These are phyloP conservation scores for Globisporangium yorkense DNA, from an alignment of 352 stramenopile genomes.

Conservation along the genomic window DNA sequence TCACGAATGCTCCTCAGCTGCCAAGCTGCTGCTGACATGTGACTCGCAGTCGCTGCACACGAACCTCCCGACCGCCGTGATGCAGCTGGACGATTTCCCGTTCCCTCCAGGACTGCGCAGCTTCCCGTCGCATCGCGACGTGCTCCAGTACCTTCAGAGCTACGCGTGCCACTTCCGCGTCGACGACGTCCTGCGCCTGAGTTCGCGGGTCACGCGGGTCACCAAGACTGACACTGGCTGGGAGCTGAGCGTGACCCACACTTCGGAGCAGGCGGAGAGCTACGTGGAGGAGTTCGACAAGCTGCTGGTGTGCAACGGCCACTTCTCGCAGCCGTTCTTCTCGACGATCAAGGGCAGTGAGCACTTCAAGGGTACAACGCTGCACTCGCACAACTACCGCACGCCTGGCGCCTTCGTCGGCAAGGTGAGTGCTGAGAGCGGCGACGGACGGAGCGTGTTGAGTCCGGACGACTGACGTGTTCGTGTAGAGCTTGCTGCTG, in stretches of 20 bases:
- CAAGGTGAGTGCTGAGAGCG: conserved; percentile 19
- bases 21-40: neutral
- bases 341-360: conserved; percentile 47
- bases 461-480: neutral
- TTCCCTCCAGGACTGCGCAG: conserved; percentile 48
- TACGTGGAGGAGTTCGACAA: conserved; percentile 75
- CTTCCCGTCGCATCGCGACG: conserved; percentile 56
- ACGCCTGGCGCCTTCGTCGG: conserved; percentile 32
- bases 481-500: conserved; percentile 43
- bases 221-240: conserved; percentile 21
- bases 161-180: conserved; percentile 58
- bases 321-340: conserved; percentile 58
- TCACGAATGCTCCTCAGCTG: neutral
- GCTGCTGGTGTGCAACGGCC: conserved; percentile 71
- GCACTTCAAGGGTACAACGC: conserved; percentile 29
- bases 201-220: conserved; percentile 45
- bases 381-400: conserved; percentile 57
- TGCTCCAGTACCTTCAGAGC: conserved; percentile 64
- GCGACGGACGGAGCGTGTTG: too few relatives aligned
- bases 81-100: conserved; percentile 66
- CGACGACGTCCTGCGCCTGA: conserved; percentile 36
- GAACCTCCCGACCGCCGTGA: conserved; percentile 73
- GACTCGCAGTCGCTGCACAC: conserved; percentile 58
- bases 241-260: neutral
- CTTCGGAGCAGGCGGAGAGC: conserved; percentile 30